phyloP scores from a whole-genome alignment of 192 early-diverging fungal species.

The Coemansia sp. region DNA sequence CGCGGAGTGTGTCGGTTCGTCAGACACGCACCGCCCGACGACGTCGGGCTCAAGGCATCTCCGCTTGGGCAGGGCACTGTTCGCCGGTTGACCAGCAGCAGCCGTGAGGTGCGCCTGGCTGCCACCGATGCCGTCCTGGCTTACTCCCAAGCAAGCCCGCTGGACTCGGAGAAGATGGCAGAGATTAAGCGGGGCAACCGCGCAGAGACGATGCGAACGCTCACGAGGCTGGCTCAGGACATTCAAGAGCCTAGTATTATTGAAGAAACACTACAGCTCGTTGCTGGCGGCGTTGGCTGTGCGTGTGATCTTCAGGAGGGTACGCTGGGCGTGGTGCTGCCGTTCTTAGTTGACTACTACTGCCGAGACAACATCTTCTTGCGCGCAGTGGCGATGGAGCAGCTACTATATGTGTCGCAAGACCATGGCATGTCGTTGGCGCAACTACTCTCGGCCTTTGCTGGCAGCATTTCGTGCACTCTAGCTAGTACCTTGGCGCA shows the following conservation, averaged over 20 bases:
- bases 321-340: slow-evolving; percentile 28
- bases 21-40: slow-evolving; percentile 38
- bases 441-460: slow-evolving; percentile 25
- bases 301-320: slow-evolving; percentile 25
- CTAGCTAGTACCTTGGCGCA: slow-evolving; percentile 28
- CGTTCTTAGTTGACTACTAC: slow-evolving; percentile 40
- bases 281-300: slow-evolving; percentile 46
- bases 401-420: slow-evolving; percentile 37
- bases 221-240: slow-evolving; percentile 16
- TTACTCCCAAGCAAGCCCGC: slow-evolving; percentile 16
- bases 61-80: slow-evolving; percentile 47
- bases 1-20: slow-evolving; percentile 41
- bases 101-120: slow-evolving; percentile 48
- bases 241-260: slow-evolving; percentile 27
- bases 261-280: slow-evolving; percentile 46
- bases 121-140: slow-evolving; percentile 40
- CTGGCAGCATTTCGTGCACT: slow-evolving; percentile 32
- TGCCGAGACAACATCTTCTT: slow-evolving; percentile 48
- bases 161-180: slow-evolving; percentile 19
- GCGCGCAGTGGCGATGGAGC: slow-evolving; percentile 56
- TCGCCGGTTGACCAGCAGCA: slow-evolving; percentile 45
- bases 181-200: slow-evolving; percentile 33
- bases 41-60: slow-evolving; percentile 35
- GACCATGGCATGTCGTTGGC: slow-evolving; percentile 31
- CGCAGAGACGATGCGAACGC: slow-evolving; percentile 25